Evolutionary conservation across 345 rosid species (phyloP).

Genomic region (Ceriops tagal): DNA sequence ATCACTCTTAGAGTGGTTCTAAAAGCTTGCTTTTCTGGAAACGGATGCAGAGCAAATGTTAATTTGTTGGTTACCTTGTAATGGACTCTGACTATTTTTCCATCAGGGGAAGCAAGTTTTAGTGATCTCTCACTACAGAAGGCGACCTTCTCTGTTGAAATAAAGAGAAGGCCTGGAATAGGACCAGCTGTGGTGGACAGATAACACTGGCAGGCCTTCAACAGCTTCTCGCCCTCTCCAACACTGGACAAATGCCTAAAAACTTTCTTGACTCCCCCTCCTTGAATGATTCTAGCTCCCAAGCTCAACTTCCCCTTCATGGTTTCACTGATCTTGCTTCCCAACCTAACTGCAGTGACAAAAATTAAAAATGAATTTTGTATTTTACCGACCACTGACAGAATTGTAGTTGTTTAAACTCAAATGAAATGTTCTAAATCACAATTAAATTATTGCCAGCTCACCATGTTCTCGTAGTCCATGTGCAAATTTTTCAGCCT

Average conservation of each 20-base stretch:
- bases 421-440: neutral
- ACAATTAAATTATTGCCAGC: neutral
- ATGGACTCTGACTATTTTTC: conserved; percentile 32
- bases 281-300: conserved; percentile 41
- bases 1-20: neutral
- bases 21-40: neutral
- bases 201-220: conserved; percentile 47
- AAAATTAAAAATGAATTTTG: neutral
- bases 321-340: conserved; percentile 38
- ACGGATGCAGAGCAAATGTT: too few relatives aligned
- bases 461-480: conserved; percentile 55
- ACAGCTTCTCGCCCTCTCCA: conserved; percentile 37
- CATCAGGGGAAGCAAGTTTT: conserved; percentile 31
- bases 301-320: conserved; percentile 47
- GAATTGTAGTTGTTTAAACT: neutral
- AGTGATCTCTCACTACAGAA: conserved; percentile 52
- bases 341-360: conserved; percentile 37
- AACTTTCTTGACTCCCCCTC: conserved; percentile 42
- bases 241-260: conserved; percentile 39
- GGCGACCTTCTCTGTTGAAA: conserved; percentile 38
- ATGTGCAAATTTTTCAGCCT: conserved; percentile 40
- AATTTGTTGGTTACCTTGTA: conserved; percentile 29
- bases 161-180: conserved; percentile 47
- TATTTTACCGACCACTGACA: neutral
- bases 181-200: conserved; percentile 49